phyloP scores from a whole-genome alignment of 768 basidiomycete species.

The Chiua virens region DNA sequence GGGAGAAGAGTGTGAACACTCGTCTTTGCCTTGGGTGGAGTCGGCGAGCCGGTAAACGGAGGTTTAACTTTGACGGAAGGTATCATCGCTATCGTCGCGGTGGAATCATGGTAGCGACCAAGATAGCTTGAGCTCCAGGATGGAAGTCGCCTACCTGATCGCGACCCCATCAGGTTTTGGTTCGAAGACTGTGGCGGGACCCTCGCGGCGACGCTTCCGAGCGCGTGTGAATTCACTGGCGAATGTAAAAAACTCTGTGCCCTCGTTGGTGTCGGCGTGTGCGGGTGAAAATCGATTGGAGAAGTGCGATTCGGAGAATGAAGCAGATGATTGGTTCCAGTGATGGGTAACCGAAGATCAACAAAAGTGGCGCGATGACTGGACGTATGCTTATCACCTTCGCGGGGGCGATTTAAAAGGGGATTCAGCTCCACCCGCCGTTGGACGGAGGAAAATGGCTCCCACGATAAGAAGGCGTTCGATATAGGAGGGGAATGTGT shows the following conservation, averaged over 20 bases:
- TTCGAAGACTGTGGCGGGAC: constrained; percentile 10
- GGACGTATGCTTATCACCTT: constrained; percentile 8
- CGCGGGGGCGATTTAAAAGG: constrained; percentile 8
- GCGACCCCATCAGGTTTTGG: background rate
- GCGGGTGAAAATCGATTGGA: constrained; percentile 21
- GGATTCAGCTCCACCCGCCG: constrained; percentile 1
- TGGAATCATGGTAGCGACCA: background rate
- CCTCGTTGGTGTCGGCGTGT: constrained; percentile 7
- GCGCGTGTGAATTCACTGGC: background rate
- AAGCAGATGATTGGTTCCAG: background rate
- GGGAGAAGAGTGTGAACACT: background rate
- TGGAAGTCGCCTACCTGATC: constrained; percentile 17
- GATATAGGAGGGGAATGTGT: constrained; percentile 12
- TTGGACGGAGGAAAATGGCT: constrained; percentile 1
- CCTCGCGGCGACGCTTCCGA: constrained; percentile 3
- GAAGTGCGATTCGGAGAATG: constrained; percentile 11
- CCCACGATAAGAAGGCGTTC: constrained; percentile 1
- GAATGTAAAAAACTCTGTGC: constrained; percentile 12
- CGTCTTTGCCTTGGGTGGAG: background rate
- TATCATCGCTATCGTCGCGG: constrained; percentile 2
- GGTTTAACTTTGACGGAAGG: background rate
- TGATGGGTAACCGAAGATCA: constrained; percentile 17
- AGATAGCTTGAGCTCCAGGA: constrained; percentile 10
- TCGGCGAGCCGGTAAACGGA: background rate
- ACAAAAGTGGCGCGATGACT: constrained; percentile 18